Percentiles rank a stretch among this genome's conserved stretches.
Conservation (phyloP, 805 yeast species). For the Saturnispora halmiae region DNA sequence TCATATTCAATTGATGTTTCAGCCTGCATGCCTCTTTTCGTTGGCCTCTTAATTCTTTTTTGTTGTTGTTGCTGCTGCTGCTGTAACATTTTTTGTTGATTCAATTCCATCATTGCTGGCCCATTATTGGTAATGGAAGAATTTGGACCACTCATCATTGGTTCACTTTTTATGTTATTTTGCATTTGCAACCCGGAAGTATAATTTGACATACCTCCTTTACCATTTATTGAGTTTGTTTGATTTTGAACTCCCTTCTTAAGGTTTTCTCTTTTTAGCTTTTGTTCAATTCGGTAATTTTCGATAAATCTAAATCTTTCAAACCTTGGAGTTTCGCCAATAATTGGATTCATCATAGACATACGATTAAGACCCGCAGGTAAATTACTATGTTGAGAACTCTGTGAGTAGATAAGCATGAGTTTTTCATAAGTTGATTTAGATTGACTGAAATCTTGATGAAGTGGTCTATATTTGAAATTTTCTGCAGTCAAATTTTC, state of each 20-base stretch:
- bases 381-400: slow-evolving; percentile 28
- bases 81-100: slow-evolving; percentile 1
- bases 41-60: slow-evolving; percentile 26
- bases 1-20: slow-evolving; percentile 7
- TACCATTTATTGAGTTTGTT: neutral
- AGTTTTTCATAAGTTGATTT: slow-evolving; percentile 83
- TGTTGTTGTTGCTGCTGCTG: slow-evolving; percentile 14
- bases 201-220: neutral
- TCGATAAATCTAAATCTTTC: slow-evolving; percentile 83
- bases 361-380: slow-evolving; percentile 28
- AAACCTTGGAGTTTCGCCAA: slow-evolving; percentile 32
- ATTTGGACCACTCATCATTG: slow-evolving; percentile 25
- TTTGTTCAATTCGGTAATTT: slow-evolving; percentile 44
- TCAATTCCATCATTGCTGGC: slow-evolving; percentile 3
- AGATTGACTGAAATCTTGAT: slow-evolving; percentile 66
- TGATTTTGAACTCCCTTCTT: slow-evolving; percentile 7
- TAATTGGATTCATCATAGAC: slow-evolving; percentile 21
- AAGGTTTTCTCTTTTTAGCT: slow-evolving; percentile 10
- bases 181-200: neutral
- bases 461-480: slow-evolving; percentile 34
- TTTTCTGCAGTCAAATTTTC: slow-evolving; percentile 18
- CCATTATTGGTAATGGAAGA: too few species aligned
- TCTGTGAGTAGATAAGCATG: slow-evolving; percentile 62
- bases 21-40: slow-evolving; percentile 23
- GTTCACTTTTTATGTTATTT: slow-evolving; percentile 11